Evolutionary conservation across 2,329 filamentous ascomycete genomes (phyloP).

Genomic region (Raffaelea arxii): DNA sequence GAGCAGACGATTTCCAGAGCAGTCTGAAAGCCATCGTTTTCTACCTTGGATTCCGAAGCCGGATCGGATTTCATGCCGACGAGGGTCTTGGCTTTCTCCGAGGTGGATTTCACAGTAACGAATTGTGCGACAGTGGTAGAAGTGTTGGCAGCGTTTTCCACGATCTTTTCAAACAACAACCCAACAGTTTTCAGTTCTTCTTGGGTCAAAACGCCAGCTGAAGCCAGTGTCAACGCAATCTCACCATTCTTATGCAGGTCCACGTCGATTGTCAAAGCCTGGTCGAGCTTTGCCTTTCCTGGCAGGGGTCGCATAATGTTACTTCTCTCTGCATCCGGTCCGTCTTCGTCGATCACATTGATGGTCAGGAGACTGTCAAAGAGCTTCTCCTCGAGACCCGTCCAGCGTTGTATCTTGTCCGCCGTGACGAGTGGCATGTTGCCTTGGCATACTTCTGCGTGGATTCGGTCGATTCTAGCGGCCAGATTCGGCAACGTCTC

Average conservation of each 20-base stretch:
- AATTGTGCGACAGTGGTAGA: constrained; percentile 7
- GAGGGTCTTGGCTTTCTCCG: neutral
- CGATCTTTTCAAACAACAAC: constrained; percentile 11
- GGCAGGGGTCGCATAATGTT: constrained; percentile 10
- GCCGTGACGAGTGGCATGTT: constrained; percentile 14
- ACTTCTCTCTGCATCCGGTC: neutral
- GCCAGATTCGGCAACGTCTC: constrained; percentile 7
- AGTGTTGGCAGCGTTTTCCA: constrained; percentile 3
- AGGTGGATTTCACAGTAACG: neutral
- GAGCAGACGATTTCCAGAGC: neutral
- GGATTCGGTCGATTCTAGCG: constrained; percentile 9
- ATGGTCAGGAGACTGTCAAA: constrained; percentile 16
- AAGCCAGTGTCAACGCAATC: constrained; percentile 7
- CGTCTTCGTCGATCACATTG: constrained; percentile 3
- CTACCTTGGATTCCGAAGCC: neutral
- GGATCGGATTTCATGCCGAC: no score
- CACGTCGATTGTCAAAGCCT: constrained; percentile 14
- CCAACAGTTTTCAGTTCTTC: constrained; percentile 4
- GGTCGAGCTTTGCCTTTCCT: constrained; percentile 9
- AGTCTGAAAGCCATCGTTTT: neutral
- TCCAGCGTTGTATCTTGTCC: constrained; percentile 16
- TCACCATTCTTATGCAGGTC: constrained; percentile 13
- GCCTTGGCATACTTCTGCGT: constrained; percentile 11
- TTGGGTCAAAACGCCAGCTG: constrained; percentile 1
- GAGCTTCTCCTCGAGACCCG: constrained; percentile 12